These are phyloP conservation scores for Aspergillus thermomutatus DNA, from an alignment of 2,329 filamentous ascomycete species.

Conservation along the genomic window DNA sequence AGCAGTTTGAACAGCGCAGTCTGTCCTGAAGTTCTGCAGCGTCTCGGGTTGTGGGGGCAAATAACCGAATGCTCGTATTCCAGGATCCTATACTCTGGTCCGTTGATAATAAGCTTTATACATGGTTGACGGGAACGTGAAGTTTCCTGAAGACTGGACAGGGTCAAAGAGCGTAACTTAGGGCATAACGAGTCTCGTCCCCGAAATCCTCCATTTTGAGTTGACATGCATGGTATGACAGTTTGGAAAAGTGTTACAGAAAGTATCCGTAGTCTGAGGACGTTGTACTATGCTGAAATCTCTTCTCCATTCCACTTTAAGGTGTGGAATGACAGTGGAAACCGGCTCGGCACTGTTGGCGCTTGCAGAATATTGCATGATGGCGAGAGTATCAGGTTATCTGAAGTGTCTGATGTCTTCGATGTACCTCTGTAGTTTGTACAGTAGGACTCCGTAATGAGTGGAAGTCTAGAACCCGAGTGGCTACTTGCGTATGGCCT, in stretches of 20 bases:
- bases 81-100: neutral
- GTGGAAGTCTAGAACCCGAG: neutral
- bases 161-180: neutral
- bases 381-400: neutral
- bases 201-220: neutral
- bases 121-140: neutral
- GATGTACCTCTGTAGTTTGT: neutral
- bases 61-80: neutral
- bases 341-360: neutral
- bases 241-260: neutral
- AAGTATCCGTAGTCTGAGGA: neutral
- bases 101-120: neutral
- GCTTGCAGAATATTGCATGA: neutral
- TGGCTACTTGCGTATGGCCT: neutral
- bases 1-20: neutral
- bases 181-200: neutral
- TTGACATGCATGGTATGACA: neutral
- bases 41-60: neutral
- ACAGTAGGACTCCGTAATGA: neutral
- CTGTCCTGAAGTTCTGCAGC: neutral
- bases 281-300: too few relatives aligned
- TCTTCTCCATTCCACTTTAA: too few relatives aligned
- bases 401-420: neutral
- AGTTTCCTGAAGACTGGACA: neutral
- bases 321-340: neutral